Conservation (phyloP, 2,329 filamentous ascomycete species). For the Epichloe bromicola region DNA sequence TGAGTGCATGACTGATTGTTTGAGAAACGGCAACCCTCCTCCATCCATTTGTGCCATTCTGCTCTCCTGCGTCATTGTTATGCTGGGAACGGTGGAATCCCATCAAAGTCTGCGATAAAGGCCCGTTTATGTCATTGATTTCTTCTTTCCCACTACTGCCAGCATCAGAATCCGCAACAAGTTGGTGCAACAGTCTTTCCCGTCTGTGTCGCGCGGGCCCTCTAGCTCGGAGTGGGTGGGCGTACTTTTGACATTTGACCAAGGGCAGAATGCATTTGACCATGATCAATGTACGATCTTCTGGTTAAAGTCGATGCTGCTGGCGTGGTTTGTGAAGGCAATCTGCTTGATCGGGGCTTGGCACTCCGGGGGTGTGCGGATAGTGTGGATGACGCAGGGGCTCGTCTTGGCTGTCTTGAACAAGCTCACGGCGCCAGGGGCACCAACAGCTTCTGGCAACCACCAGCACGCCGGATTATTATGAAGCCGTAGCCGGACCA, state of each 20-base stretch:
- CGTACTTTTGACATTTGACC: conserved; percentile 1
- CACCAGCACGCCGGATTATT: not conserved
- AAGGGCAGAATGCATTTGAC: conserved; percentile 2
- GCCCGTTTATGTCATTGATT: not conserved
- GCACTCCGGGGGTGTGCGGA: conserved; percentile 1
- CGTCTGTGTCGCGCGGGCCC: not conserved
- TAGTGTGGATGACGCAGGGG: not conserved
- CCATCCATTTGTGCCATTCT: too few relatives aligned
- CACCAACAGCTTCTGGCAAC: not conserved
- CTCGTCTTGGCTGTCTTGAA: not conserved
- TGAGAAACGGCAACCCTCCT: too few relatives aligned
- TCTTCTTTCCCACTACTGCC: not conserved
- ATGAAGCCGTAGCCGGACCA: conserved; percentile 3
- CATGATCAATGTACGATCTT: conserved; percentile 5
- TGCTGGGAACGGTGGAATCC: not conserved
- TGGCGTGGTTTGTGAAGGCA: not conserved
- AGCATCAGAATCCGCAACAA: not conserved
- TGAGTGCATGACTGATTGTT: too few relatives aligned
- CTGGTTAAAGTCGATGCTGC: conserved; percentile 5
- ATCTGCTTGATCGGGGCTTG: not conserved
- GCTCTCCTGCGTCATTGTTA: too few relatives aligned
- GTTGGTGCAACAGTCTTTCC: not conserved
- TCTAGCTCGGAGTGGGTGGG: not conserved
- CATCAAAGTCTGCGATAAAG: not conserved
- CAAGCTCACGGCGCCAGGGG: not conserved